These are phyloP conservation scores for Cryoendolithus antarcticus DNA, from an alignment of 2,329 filamentous ascomycete species.

Conservation along the genomic window DNA sequence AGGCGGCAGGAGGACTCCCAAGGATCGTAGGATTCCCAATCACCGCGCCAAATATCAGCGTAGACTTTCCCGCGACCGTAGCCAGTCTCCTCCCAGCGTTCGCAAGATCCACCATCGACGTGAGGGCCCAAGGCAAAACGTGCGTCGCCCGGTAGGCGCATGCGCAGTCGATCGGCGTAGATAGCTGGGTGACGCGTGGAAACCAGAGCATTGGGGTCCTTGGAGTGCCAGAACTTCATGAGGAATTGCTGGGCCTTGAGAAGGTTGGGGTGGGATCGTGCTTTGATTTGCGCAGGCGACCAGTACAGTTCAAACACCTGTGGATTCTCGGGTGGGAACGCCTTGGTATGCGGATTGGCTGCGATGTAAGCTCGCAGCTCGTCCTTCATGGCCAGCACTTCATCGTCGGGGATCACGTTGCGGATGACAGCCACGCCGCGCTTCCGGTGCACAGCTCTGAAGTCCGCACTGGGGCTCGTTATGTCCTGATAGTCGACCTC, in stretches of 20 bases:
- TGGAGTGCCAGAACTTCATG: slow-evolving; percentile 37
- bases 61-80: slow-evolving; percentile 57
- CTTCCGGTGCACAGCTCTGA: slow-evolving; percentile 45
- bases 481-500: slow-evolving; percentile 37
- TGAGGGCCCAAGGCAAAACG: slow-evolving; percentile 45
- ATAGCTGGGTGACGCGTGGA: slow-evolving; percentile 35
- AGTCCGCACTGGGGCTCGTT: slow-evolving; percentile 38
- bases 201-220: slow-evolving; percentile 29
- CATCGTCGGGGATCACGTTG: slow-evolving; percentile 31
- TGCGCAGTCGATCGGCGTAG: slow-evolving; percentile 38
- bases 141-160: slow-evolving; percentile 43
- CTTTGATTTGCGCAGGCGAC: slow-evolving; percentile 34
- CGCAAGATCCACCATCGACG: slow-evolving; percentile 38
- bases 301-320: slow-evolving; percentile 42
- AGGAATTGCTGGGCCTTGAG: slow-evolving; percentile 35
- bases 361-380: slow-evolving; percentile 33
- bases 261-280: slow-evolving; percentile 34
- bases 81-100: slow-evolving; percentile 46
- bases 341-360: slow-evolving; percentile 34
- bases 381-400: slow-evolving; percentile 33
- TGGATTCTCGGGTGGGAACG: slow-evolving; percentile 36
- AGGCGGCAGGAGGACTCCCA: slow-evolving; percentile 66
- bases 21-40: slow-evolving; percentile 71
- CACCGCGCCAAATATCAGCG: slow-evolving; percentile 56
- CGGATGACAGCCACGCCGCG: slow-evolving; percentile 40